These are phyloP conservation scores for Fusarium pseudograminearum DNA, from an alignment of 2,329 filamentous ascomycete genomes.

Conservation along the genomic window DNA sequence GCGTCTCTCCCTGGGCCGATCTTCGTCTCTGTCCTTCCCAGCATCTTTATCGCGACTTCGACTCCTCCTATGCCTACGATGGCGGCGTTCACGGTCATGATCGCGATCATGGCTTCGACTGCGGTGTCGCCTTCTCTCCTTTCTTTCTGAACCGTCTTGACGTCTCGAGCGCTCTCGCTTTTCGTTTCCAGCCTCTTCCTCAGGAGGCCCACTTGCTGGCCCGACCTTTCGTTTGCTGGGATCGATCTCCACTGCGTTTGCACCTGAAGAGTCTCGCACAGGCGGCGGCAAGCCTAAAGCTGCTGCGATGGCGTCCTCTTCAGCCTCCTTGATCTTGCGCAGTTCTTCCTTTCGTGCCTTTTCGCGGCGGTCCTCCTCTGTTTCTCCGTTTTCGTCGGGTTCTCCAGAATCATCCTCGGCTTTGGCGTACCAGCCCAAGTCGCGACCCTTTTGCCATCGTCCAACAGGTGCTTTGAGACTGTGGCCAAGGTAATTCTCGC, in stretches of 20 bases:
- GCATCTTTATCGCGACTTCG: slow-evolving; percentile 49
- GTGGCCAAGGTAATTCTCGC: slow-evolving; percentile 91
- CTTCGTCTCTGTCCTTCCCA: slow-evolving; percentile 34
- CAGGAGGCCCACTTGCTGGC: slow-evolving; percentile 43
- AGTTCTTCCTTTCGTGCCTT: slow-evolving; percentile 81
- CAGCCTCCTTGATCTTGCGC: slow-evolving; percentile 85
- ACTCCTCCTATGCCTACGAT: slow-evolving; percentile 51
- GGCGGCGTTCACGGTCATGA: slow-evolving; percentile 47
- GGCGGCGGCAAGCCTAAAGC: slow-evolving; percentile 84
- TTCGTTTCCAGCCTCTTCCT: slow-evolving; percentile 44
- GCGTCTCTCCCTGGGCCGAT: slow-evolving; percentile 14
- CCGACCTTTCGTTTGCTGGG: slow-evolving; percentile 53
- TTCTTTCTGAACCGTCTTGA: slow-evolving; percentile 49
- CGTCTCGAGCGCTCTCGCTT: slow-evolving; percentile 49
- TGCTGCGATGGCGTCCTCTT: slow-evolving; percentile 88
- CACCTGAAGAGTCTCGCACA: slow-evolving; percentile 67
- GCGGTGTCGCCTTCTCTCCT: slow-evolving; percentile 52
- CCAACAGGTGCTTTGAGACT: slow-evolving; percentile 92
- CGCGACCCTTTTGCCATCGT: slow-evolving; percentile 86
- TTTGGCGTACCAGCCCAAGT: slow-evolving; percentile 74
- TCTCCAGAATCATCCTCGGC: slow-evolving; percentile 55
- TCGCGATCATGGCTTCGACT: slow-evolving; percentile 54
- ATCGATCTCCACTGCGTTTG: slow-evolving; percentile 77
- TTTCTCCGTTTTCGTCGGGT: slow-evolving; percentile 64
- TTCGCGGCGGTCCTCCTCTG: slow-evolving; percentile 68